Percentiles rank a stretch among this genome's conserved stretches.
Conservation (phyloP, 805 yeast species). For the Lipomyces orientalis region DNA sequence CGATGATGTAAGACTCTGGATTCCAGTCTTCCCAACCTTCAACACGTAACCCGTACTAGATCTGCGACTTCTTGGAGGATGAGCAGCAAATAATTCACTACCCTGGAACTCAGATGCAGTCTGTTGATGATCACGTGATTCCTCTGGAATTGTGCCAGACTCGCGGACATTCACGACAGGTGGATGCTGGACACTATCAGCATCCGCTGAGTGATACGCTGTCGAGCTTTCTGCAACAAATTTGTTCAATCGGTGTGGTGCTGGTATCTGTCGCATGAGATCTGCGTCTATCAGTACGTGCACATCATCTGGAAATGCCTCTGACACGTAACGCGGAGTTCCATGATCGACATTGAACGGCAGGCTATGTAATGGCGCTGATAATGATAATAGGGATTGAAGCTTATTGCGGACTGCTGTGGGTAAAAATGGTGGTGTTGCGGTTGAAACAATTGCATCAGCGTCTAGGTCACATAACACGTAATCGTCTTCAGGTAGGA, state of each 20-base stretch:
- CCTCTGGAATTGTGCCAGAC: background rate
- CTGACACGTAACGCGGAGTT: constrained; percentile 25
- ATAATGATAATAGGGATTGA: constrained; percentile 12
- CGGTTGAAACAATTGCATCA: constrained; percentile 11
- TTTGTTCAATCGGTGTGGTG: constrained; percentile 6
- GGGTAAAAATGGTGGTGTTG: constrained; percentile 29
- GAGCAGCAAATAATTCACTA: background rate
- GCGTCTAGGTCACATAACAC: constrained; percentile 36
- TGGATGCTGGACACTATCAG: constrained; percentile 4
- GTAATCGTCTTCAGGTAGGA: constrained; percentile 26
- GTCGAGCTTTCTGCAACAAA: constrained; percentile 20
- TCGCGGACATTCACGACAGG: constrained; percentile 17
- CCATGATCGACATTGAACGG: constrained; percentile 25
- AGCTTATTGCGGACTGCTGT: constrained; percentile 26
- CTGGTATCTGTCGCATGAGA: constrained; percentile 10
- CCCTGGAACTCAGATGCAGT: background rate
- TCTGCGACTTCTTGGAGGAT: background rate
- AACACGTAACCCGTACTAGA: background rate
- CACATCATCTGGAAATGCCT: constrained; percentile 30
- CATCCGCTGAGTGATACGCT: constrained; percentile 12
- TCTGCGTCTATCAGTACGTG: constrained; percentile 15
- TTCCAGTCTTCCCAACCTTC: background rate
- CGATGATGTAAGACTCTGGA: constrained; percentile 9
- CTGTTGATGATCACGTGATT: too few species aligned
- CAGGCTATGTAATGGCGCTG: constrained; percentile 30